phyloP scores from a whole-genome alignment of 2,329 filamentous ascomycete species.

The Phialocephala sp. region DNA sequence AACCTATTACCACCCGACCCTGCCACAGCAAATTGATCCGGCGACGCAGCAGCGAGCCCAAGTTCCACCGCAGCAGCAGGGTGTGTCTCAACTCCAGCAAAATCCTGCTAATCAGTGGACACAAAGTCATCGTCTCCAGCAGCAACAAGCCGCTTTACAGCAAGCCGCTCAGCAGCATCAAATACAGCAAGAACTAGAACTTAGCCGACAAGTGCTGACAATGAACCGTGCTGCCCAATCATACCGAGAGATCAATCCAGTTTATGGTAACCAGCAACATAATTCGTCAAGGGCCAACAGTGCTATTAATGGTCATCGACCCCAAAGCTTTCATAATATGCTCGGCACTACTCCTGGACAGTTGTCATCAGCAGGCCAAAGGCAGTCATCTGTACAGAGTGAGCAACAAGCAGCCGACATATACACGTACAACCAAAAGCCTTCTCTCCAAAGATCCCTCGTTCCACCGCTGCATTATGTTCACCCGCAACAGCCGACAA shows the following conservation, averaged over 20 bases:
- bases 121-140: neutral
- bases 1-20: neutral
- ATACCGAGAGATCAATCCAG: slow-evolving; percentile 22
- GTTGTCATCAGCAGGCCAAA: neutral
- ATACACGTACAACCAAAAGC: slow-evolving; percentile 22
- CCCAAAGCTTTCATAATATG: slow-evolving; percentile 13
- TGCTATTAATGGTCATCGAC: slow-evolving; percentile 28
- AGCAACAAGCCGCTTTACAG: slow-evolving; percentile 14
- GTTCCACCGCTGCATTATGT: slow-evolving; percentile 45
- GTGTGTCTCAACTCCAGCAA: slow-evolving; percentile 8
- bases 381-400: neutral
- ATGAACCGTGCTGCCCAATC: slow-evolving; percentile 28
- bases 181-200: slow-evolving; percentile 16
- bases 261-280: slow-evolving; percentile 19
- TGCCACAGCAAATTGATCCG: slow-evolving; percentile 1
- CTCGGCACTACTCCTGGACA: neutral
- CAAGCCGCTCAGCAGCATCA: slow-evolving; percentile 16
- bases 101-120: slow-evolving; percentile 16
- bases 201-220: slow-evolving; percentile 25
- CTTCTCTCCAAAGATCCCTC: slow-evolving; percentile 34
- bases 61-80: slow-evolving; percentile 13
- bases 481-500: slow-evolving; percentile 48
- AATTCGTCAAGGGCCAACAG: slow-evolving; percentile 29
- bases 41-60: slow-evolving; percentile 18
- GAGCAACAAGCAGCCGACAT: slow-evolving; percentile 25